Evolutionary conservation across 1,284 basidiomycete genomes (phyloP), one percentile per base, ranked within the genome.

Genomic region (Papiliotrema flavescens): DNA sequence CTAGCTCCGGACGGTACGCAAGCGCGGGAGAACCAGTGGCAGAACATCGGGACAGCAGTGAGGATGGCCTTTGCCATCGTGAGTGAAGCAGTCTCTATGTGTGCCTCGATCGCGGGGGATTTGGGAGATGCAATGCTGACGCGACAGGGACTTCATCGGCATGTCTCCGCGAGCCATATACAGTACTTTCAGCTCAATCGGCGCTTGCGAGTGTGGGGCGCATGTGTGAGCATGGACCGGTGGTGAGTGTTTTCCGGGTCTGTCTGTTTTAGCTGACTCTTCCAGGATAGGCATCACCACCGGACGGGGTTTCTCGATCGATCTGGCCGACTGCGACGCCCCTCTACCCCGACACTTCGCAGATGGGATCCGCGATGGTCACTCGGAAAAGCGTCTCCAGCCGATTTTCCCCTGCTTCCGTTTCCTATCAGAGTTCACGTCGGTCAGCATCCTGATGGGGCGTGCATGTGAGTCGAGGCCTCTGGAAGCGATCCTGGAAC

Each of bases 291-390:
- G 56, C 7, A 41, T 63, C 15, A 54, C 56, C 13, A 46, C 35
- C 11, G 61, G 61, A 19, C 53, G 52, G 42, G 45, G 47, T 4
- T 46, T 51, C 35, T 37, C 42, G 1, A 59, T 63, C 35, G 53
- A 63, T 36, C 54, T 60, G 2, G 62, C 47, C 11, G 59, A 59
- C 17, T 57, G 59, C 45, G 62, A 63, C 37, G 51, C 56, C 8
- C 62, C 59, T 2, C 19, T 51, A 4, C 59, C 62, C 1, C 42
- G 47, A 15, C 28, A 26, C 2, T 63, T 56, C 37, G 50, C 62
- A 1, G 62, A 63, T 44, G 50, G 52, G 22, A 51, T 56, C 32
- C 40, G 43, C 2, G 56, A 58, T 22, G 53, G 42, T 6, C 47
- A 51, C 17, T 23, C 40, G n/a, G 32, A 24, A 11, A 42, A 24